Percentiles rank a stretch among this genome's conserved stretches.
Conservation (phyloP, 768 basidiomycete species). For the Tulasnella sp. region DNA sequence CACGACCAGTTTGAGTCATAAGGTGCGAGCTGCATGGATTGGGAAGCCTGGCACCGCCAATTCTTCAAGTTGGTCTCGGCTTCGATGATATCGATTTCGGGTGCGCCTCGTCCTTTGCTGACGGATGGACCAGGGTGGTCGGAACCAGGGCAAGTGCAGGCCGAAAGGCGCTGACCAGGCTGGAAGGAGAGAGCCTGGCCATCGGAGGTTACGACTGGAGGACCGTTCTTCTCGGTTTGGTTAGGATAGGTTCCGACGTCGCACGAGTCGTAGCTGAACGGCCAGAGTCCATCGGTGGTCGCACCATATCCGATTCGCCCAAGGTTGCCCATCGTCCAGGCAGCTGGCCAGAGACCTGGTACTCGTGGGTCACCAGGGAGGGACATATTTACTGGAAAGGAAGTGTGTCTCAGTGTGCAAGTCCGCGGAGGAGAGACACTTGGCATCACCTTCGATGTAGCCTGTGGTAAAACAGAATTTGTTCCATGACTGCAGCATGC, state of each 20-base stretch:
- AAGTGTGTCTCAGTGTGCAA: not conserved
- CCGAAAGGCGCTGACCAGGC: conserved; percentile 77
- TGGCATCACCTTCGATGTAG: conserved; percentile 55
- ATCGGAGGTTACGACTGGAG: conserved; percentile 47
- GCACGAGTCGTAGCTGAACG: conserved; percentile 76
- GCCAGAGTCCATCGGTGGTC: conserved; percentile 77
- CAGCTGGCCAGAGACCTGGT: conserved; percentile 83
- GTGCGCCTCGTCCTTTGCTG: conserved; percentile 61
- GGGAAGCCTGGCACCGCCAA: conserved; percentile 61
- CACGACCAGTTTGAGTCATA: conserved; percentile 65
- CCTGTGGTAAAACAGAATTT: conserved; percentile 92
- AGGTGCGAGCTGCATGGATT: conserved; percentile 73
- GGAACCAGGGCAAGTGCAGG: conserved; percentile 78
- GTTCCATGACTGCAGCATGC: conserved; percentile 80
- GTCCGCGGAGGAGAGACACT: not conserved
- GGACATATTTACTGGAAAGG: conserved; percentile 48
- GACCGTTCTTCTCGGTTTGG: conserved; percentile 56
- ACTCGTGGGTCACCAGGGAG: conserved; percentile 54
- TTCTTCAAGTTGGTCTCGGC: conserved; percentile 53
- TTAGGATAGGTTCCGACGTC: conserved; percentile 82
- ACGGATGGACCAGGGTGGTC: conserved; percentile 83
- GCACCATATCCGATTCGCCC: conserved; percentile 84
- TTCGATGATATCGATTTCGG: conserved; percentile 92
- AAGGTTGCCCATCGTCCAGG: conserved; percentile 42
- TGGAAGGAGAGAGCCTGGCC: conserved; percentile 53